Evolutionary conservation across 257 asterid species (phyloP).

Genomic region (Jasminum sambac): DNA sequence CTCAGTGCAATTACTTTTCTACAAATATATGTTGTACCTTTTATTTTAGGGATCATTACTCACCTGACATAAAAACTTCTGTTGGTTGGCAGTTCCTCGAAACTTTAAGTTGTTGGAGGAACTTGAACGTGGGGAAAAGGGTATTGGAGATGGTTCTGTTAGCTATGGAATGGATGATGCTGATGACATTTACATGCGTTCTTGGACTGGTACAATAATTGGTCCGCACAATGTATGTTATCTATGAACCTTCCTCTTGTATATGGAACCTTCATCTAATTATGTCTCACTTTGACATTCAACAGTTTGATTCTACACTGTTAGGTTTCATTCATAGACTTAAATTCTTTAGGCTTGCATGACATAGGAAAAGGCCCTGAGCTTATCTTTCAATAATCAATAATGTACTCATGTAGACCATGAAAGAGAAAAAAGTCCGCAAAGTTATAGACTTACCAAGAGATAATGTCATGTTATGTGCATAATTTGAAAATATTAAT

Average conservation of each 20-base stretch:
- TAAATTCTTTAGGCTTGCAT: neutral
- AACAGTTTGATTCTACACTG: neutral
- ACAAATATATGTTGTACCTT: neutral
- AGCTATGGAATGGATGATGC: conserved; percentile 47
- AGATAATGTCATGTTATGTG: neutral
- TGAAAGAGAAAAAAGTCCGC: neutral
- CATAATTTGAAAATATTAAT: neutral
- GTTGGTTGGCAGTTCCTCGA: conserved; percentile 29
- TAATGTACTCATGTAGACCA: neutral
- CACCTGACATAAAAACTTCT: neutral
- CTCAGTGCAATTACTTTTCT: neutral
- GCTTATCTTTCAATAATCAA: neutral
- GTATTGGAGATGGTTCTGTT: conserved; percentile 46
- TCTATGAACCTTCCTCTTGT: neutral
- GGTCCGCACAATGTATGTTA: conserved; percentile 37
- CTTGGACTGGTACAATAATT: conserved; percentile 38
- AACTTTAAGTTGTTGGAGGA: conserved; percentile 38
- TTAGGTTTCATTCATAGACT: neutral
- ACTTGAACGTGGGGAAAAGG: conserved; percentile 44
- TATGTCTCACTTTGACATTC: neutral
- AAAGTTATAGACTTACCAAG: neutral
- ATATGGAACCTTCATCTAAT: neutral
- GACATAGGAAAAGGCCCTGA: neutral
- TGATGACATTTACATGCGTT: conserved; percentile 40
- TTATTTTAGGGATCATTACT: neutral